Percentiles rank a stretch among this genome's conserved stretches.
These are phyloP conservation scores for Carex sylvatica DNA, from an alignment of 202 grass and related monocot genomes.

Conservation along the genomic window DNA sequence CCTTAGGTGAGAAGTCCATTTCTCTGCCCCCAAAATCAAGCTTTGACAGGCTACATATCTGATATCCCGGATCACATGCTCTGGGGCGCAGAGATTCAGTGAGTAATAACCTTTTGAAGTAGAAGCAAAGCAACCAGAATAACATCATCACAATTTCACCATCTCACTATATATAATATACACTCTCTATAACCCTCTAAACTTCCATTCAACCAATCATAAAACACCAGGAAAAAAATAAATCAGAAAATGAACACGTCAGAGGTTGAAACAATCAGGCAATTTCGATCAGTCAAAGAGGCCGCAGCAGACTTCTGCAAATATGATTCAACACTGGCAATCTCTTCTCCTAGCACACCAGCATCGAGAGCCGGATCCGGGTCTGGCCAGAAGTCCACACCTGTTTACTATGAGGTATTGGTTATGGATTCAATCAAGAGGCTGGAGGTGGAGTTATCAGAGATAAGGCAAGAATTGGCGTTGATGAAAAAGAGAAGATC, in stretches of 20 bases:
- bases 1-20: slow-evolving; percentile 20
- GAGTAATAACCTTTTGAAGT: slow-evolving; percentile 53
- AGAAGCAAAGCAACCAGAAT: slow-evolving; percentile 74
- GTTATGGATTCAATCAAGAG: slow-evolving; percentile 43
- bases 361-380: background rate
- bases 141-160: slow-evolving; percentile 30
- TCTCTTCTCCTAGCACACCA: background rate
- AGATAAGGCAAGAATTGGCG: slow-evolving; percentile 52
- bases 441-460: slow-evolving; percentile 53
- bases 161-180: background rate
- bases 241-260: slow-evolving; percentile 14
- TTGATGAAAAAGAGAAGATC: slow-evolving; percentile 52
- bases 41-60: background rate
- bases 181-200: slow-evolving; percentile 13
- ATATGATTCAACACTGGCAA: slow-evolving; percentile 29
- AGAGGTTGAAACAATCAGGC: slow-evolving; percentile 49
- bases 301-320: slow-evolving; percentile 63
- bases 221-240: background rate
- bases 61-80: background rate
- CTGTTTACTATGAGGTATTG: background rate
- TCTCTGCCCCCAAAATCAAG: slow-evolving; percentile 5
- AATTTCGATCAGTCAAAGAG: slow-evolving; percentile 74
- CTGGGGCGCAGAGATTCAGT: slow-evolving; percentile 12
- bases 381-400: background rate
- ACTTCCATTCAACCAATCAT: background rate